Conservation (phyloP, 805 yeast genomes). For the Ogataea nonfermentans region DNA sequence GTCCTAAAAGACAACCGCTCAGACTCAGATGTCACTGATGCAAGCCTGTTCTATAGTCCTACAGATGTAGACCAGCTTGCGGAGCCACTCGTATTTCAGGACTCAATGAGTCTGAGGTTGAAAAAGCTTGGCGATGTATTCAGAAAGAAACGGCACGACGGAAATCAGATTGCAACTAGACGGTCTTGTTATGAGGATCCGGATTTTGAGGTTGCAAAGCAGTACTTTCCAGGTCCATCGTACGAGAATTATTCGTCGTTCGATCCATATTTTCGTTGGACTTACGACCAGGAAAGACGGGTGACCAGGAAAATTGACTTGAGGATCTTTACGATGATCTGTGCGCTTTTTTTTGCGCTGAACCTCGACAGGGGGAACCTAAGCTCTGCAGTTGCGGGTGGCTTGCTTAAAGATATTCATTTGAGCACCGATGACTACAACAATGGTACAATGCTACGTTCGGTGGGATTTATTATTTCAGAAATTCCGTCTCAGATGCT, state of each 20-base stretch:
- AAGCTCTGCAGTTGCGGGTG: constrained; percentile 53
- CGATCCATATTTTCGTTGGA: constrained; percentile 20
- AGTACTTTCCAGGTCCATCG: constrained; percentile 11
- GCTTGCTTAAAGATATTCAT: constrained; percentile 45
- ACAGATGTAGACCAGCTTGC: constrained; percentile 13
- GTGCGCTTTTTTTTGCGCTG: constrained; percentile 50
- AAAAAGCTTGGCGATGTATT: constrained; percentile 11
- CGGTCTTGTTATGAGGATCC: constrained; percentile 17
- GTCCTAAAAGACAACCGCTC: no score
- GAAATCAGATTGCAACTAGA: constrained; percentile 15
- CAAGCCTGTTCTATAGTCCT: no score
- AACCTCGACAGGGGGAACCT: constrained; percentile 56
- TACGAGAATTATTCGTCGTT: constrained; percentile 17
- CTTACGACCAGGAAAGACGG: constrained; percentile 14
- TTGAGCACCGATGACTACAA: constrained; percentile 55
- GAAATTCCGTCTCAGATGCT: constrained; percentile 62
- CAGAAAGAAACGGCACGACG: constrained; percentile 4
- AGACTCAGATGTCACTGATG: no score
- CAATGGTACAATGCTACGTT: constrained; percentile 44
- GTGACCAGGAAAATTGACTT: constrained; percentile 16
- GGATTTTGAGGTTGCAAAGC: constrained; percentile 12
- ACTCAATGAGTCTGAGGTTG: constrained; percentile 1
- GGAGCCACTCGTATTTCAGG: constrained; percentile 8
- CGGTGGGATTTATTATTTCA: constrained; percentile 47
- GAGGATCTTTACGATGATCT: constrained; percentile 13